Base-by-base conservation (phyloP, 2,329 filamentous ascomycete genomes). In the Phialemoniopsis sp. region DNA sequence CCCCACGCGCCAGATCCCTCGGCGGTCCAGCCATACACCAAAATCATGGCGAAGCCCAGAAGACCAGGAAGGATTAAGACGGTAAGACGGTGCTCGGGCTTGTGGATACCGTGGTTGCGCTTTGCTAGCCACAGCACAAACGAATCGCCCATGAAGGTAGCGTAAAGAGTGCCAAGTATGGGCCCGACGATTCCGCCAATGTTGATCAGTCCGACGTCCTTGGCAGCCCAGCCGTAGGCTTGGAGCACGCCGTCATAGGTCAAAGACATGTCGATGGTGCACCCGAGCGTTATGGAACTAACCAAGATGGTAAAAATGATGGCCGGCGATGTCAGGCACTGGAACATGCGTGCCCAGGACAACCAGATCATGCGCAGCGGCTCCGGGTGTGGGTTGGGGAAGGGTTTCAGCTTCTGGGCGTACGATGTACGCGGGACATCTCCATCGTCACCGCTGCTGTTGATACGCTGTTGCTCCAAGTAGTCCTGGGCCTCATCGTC, bases 171-270 rank as follows among this genome's bases (percentile, higher is more conserved):
- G 6, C 56, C 56, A 13, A 57, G 41, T 1, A 68, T 56, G 3
- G 60, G 62, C 3, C 68, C 67, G 5, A 68, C 44, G 15, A 74
- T 70, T n/a, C 65, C 64, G 1, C 69, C 63, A 1, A 62, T 54
- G 45, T 74, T 75, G 54, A 73, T 64, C 7, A 75, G 52, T 1
- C 67, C 64, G 12, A 75, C 57, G 19, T 46, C 40, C 31, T 48
- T 42, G 31, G 38, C 45, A 44, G 51, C 31, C 60, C 63, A 65
- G 41, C 52, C 45, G 37, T 62, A 66, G 26, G 44, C 48, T 14
- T 48, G 46, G 7, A 67, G 50, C 4, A 68, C 56, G 2, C 56
- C 50, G 38, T 59, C 54, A 42, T 67, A 67, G 2, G 58, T 60
- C 9, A 66, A 48, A 2, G 58, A 60, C 41, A 66, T 63, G 16